These are phyloP conservation scores for Calonectria leucothoes DNA, from an alignment of 2,329 filamentous ascomycete species.

Conservation along the genomic window DNA sequence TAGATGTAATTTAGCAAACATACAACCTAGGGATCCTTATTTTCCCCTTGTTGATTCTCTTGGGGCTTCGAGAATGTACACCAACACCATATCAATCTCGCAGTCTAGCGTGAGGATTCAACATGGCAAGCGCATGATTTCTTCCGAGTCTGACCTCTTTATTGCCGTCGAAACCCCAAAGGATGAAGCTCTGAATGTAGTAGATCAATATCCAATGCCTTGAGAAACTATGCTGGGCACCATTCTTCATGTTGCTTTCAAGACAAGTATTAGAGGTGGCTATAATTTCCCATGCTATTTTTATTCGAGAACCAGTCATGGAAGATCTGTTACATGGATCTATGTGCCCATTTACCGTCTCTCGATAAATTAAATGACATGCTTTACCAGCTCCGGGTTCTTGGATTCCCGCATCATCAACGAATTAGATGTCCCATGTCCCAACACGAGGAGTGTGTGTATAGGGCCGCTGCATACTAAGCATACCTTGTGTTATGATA, in stretches of 20 bases:
- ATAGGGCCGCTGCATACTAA: too few species aligned
- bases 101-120: neutral
- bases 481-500: neutral
- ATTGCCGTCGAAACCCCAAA: neutral
- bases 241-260: neutral
- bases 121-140: neutral
- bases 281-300: neutral
- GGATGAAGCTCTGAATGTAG: neutral
- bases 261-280: neutral
- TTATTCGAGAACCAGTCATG: too few species aligned
- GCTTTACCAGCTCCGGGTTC: neutral
- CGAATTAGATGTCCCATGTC: neutral
- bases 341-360: neutral
- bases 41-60: neutral
- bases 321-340: neutral
- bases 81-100: neutral
- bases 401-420: neutral
- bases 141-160: neutral
- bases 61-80: neutral
- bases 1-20: neutral
- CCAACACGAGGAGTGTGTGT: neutral
- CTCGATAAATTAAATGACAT: neutral
- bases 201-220: neutral
- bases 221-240: accelerated
- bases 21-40: neutral